Base-by-base conservation (phyloP, 345 rosid genomes). In the Adansonia digitata region DNA sequence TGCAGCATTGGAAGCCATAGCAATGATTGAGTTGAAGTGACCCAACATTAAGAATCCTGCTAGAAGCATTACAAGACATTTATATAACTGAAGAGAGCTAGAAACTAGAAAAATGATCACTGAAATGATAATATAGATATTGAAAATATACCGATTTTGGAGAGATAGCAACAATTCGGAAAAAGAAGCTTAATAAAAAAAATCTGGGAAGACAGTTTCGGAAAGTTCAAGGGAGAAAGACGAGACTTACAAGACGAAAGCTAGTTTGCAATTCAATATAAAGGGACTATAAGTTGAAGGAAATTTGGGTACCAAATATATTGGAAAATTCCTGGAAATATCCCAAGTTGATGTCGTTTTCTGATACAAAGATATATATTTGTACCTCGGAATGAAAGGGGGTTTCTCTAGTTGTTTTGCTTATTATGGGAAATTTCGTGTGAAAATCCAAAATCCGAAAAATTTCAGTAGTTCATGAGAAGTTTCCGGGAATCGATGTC, bases 281-380 rank as follows among this genome's bases (percentile, higher is more conserved):
- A 73, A 73, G 40, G 46, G 68, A 9, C 46, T 46, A 10, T 42
- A 72, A 42, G 66, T 24, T 27, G 35, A 42, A 8, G 22, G 73
- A 8, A 11, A 26, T 11, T 20, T 60, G 18, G 57, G 31, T 61
- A 18, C 29, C 76, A 73, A 73, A 20, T 34, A 73, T 34, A 17
- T 60, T 60, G 59, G 76, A 73, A 73, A 61, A 18, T 61, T 73
- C 76, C 69, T 34, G 48, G 76, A 73, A 73, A 27, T 34, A 46
- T 46, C 69, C 43, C 43, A 31, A 73, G 0, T 49, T 56, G 56
- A 15, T 11, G 56, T 73, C 31, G 11, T 29, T 27, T 73, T 42
- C 3, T 73, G 22, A 24, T 56, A 26, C 40, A 27, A 7, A n/a
- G 39, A 27, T 27, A 17, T 48, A 4, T 17, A 10, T 48, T 48